A percentile compares a stretch with the other conserved stretches of the same genome.
phyloP scores from a whole-genome alignment of 495 filamentous ascomycete genomes.

The Penicillium bovifimosum region DNA sequence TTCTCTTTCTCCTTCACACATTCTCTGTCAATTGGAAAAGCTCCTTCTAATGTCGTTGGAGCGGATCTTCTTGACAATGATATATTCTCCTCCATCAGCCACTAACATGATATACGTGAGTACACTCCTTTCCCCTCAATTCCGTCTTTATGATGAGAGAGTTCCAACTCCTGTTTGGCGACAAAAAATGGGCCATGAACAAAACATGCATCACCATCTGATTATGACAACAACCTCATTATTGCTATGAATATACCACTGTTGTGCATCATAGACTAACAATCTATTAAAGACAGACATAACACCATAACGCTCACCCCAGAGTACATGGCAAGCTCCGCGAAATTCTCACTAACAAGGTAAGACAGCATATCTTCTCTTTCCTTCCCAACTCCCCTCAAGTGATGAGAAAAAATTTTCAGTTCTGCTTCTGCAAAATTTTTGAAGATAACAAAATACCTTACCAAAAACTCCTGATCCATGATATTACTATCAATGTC shows the following conservation, averaged over 20 bases:
- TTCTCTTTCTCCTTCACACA: slow-evolving; percentile 28
- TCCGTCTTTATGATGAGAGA: slow-evolving; percentile 56
- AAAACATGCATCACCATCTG: slow-evolving; percentile 99
- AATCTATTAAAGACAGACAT: slow-evolving; percentile 11
- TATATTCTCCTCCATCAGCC: background rate
- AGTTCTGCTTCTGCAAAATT: slow-evolving; percentile 92
- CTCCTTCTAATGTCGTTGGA: slow-evolving; percentile 22
- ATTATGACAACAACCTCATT: slow-evolving; percentile 37
- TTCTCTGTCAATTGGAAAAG: slow-evolving; percentile 8
- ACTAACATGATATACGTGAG: slow-evolving; percentile 27
- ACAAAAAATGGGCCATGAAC: slow-evolving; percentile 83
- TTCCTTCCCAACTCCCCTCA: slow-evolving; percentile 17
- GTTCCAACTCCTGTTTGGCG: slow-evolving; percentile 61
- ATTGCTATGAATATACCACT: slow-evolving; percentile 6
- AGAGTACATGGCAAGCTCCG: slow-evolving; percentile 3
- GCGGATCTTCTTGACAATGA: slow-evolving; percentile 1
- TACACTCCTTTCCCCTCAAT: slow-evolving; percentile 4
- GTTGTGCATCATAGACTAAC: slow-evolving; percentile 13
- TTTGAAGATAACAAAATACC: slow-evolving; percentile 72
- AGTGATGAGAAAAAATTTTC: slow-evolving; percentile 76
- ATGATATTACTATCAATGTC: background rate
- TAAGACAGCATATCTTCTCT: slow-evolving; percentile 15
- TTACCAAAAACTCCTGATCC: slow-evolving; percentile 68
- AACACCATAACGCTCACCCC: background rate
- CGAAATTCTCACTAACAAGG: slow-evolving; percentile 8